Conservation (phyloP, 1,284 basidiomycete species). For the Cryptococcus jaspeensis region DNA sequence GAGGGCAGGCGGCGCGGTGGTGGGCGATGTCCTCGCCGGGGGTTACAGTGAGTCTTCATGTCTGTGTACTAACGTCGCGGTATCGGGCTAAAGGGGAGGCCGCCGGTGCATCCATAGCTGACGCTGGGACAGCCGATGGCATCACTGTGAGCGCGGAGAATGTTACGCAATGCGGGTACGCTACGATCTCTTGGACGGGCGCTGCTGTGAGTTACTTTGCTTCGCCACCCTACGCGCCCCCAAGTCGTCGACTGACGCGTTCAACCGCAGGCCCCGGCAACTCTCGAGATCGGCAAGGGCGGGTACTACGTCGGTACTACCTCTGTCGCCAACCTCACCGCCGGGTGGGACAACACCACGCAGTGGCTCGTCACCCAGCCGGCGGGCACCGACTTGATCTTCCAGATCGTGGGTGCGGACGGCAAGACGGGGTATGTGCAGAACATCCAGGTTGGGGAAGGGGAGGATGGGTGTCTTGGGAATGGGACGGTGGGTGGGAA, state of each 20-base stretch:
- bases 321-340: conserved; percentile 19
- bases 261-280: conserved; percentile 29
- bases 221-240: neutral
- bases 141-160: conserved; percentile 36
- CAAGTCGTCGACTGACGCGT: neutral
- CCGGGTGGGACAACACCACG: conserved; percentile 21
- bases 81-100: neutral
- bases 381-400: conserved; percentile 36
- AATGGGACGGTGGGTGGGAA: neutral
- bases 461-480: conserved; percentile 33
- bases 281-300: conserved; percentile 39
- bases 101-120: neutral
- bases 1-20: too few species aligned
- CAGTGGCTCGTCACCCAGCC: conserved; percentile 39
- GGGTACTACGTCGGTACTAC: conserved; percentile 43
- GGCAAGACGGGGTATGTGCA: conserved; percentile 44
- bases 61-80: too few species aligned
- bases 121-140: conserved; percentile 28
- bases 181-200: conserved; percentile 44
- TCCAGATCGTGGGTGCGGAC: conserved; percentile 41
- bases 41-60: conserved; percentile 21
- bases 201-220: conserved; percentile 28
- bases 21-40: conserved; percentile 25
- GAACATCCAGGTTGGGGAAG: conserved; percentile 32
- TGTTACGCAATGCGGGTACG: conserved; percentile 41